Base-by-base conservation (phyloP, 2,329 filamentous ascomycete species). In the Pseudogymnoascus sp. region DNA sequence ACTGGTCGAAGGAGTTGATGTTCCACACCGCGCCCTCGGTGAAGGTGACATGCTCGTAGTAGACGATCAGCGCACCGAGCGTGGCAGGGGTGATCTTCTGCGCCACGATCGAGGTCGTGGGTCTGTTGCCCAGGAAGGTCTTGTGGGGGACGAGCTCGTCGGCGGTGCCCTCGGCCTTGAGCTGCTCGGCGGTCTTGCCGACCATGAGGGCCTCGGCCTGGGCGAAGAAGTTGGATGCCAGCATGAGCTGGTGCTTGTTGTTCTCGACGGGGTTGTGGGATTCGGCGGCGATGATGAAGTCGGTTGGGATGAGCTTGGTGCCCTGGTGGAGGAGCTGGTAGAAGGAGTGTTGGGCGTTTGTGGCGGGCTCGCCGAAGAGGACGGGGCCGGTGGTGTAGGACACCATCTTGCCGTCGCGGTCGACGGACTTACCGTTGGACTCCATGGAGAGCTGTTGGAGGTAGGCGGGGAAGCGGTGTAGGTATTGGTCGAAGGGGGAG, bases 361-460 rank as follows among this genome's bases (percentile, higher is more conserved):
- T 99, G 78, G 92, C 96, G 62, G 95, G 95, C 83, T 99, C 95
- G 74, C 95, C 95, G 75, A 99, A 99, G 67, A 99, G 82, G 74
- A 99, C 93, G 62, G 95, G 86, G 59, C 95, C 93, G 38, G 95
- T 99, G 64, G 93, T 97, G 82, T 99, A 99, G 81, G 96, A 96
- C 74, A 96, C 93, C 65, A 96, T 88, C 68, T 88, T 85, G 38
- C 92, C 88, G 72, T 95, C 91, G n/a, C 85, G 86, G 66, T 93
- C 96, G 74, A 97, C 92, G 66, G 90, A 91, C 84, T 99, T 99
- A 75, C 95, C 95, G 78, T 99, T 99, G 66, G 93, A 97, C 82
- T 99, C 95, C 95, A 99, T 99, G 66, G 93, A 97, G 65, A 99
- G 83, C 80, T 99, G 95, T 81, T 99, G 95, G 63, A 99, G 89